phyloP scores from a whole-genome alignment of 192 early-diverging fungal genomes.

The Entomortierella beljakovae region DNA sequence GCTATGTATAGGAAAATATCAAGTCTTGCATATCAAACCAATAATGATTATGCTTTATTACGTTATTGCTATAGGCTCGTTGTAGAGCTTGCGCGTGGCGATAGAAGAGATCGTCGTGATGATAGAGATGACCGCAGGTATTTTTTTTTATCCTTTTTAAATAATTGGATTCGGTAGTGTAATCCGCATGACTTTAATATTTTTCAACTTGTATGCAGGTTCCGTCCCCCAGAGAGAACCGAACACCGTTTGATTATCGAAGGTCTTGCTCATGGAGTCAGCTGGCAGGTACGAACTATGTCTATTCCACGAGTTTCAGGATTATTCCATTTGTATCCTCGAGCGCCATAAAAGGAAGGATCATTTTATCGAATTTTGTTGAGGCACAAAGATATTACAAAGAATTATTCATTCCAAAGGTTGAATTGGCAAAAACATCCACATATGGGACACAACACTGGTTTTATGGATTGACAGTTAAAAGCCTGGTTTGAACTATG shows the following conservation, averaged over 20 bases:
- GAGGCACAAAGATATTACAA: not conserved
- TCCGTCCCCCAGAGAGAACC: slow-evolving; percentile 62
- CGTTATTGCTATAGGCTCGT: slow-evolving; percentile 64
- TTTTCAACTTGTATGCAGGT: slow-evolving; percentile 18
- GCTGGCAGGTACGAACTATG: slow-evolving; percentile 82
- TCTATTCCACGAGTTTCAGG: slow-evolving; percentile 40
- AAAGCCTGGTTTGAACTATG: not conserved
- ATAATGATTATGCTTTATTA: not conserved
- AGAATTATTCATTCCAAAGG: not conserved
- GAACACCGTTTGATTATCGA: slow-evolving; percentile 84
- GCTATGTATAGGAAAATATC: no score
- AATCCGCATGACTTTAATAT: not conserved
- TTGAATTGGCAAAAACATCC: not conserved
- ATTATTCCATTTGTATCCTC: slow-evolving; percentile 6
- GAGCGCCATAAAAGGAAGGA: slow-evolving; percentile 7
- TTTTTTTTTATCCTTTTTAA: not conserved
- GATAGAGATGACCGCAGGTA: slow-evolving; percentile 60
- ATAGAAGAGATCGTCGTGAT: slow-evolving; percentile 67
- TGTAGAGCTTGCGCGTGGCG: slow-evolving; percentile 83
- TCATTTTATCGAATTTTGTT: slow-evolving; percentile 4
- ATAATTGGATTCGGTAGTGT: slow-evolving; percentile 2
- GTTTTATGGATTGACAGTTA: not conserved
- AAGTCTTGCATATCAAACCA: no score
- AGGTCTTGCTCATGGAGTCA: slow-evolving; percentile 81
- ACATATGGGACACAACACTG: not conserved